phyloP scores from a whole-genome alignment of 1,284 basidiomycete genomes.

The Melampsora larici-populina region DNA sequence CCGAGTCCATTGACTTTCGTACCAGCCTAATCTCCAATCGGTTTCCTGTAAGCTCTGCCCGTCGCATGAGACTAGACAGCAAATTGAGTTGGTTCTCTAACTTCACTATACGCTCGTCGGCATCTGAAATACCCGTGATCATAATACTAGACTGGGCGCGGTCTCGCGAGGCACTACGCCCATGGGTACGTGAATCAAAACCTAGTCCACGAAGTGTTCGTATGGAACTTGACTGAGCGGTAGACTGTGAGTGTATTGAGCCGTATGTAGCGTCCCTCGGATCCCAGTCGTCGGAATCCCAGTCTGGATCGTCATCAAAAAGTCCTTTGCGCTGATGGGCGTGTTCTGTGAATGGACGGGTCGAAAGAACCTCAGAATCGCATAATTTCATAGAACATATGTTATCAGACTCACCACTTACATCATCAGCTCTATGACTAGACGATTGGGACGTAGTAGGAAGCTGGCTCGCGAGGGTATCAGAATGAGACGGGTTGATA shows the following conservation, averaged over 20 bases:
- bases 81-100: constrained; percentile 75
- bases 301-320: constrained; percentile 28
- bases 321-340: constrained; percentile 28
- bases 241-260: neutral
- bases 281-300: neutral
- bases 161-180: constrained; percentile 43
- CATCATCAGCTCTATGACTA: neutral
- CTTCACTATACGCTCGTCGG: constrained; percentile 70
- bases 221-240: neutral
- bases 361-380: neutral
- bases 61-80: constrained; percentile 79
- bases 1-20: constrained; percentile 71
- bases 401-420: neutral
- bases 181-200: neutral
- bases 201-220: neutral
- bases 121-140: constrained; percentile 71
- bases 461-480: neutral
- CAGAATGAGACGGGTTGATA: neutral
- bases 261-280: neutral
- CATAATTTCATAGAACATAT: neutral
- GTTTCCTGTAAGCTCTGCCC: constrained; percentile 89
- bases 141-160: constrained; percentile 54
- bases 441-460: neutral
- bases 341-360: neutral
- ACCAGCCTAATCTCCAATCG: constrained; percentile 77